phyloP scores from a whole-genome alignment of 768 basidiomycete species.

The Pholiota conissans region DNA sequence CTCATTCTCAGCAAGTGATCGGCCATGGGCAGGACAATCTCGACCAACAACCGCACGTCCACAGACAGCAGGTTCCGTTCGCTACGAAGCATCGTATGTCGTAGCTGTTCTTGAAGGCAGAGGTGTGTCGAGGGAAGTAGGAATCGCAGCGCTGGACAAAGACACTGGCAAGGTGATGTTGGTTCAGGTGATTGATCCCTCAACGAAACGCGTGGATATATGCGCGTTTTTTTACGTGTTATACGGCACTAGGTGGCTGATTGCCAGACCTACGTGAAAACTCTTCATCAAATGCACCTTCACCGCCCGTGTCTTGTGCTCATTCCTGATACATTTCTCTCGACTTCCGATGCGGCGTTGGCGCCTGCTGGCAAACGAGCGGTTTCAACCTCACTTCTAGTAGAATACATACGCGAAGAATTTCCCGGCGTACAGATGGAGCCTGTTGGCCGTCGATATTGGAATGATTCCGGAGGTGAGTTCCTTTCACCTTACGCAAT shows the following conservation, averaged over 20 bases:
- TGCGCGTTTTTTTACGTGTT: constrained; percentile 5
- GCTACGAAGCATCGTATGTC: constrained; percentile 60
- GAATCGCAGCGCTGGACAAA: constrained; percentile 82
- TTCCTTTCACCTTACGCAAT: background rate
- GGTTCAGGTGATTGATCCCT: constrained; percentile 66
- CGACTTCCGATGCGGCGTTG: constrained; percentile 49
- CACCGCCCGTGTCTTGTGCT: constrained; percentile 71
- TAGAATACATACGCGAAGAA: constrained; percentile 73
- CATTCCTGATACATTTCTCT: constrained; percentile 81
- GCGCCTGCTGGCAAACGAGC: constrained; percentile 45
- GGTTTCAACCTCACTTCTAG: constrained; percentile 56
- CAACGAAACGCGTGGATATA: background rate
- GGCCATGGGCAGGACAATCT: constrained; percentile 58
- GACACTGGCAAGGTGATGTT: constrained; percentile 76
- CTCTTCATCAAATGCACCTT: constrained; percentile 81
- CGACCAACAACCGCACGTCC: constrained; percentile 64
- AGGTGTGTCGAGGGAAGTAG: constrained; percentile 80
- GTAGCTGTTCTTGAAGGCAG: constrained; percentile 76
- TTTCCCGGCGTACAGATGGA: constrained; percentile 70
- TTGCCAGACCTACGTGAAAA: constrained; percentile 87
- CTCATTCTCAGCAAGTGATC: constrained; percentile 11
- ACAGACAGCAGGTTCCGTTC: constrained; percentile 59
- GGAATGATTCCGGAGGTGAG: constrained; percentile 81
- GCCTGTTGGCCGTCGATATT: constrained; percentile 75
- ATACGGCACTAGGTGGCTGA: constrained; percentile 63